phyloP scores from a whole-genome alignment of 139 green algal species.

The Spirogloea muscicola region DNA sequence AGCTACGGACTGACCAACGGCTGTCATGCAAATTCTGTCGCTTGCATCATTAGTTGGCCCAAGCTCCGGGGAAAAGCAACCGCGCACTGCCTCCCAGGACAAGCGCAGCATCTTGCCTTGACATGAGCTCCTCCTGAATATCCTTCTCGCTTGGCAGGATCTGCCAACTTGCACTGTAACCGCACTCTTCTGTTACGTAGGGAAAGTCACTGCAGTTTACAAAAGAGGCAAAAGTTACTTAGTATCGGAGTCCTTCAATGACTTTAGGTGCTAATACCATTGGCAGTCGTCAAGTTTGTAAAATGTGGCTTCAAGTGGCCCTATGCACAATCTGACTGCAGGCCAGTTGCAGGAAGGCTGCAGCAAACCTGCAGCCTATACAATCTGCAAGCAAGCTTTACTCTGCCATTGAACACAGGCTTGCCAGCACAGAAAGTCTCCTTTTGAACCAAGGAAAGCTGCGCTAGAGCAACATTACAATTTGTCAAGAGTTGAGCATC shows the following conservation, averaged over 20 bases:
- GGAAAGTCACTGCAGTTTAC: constrained; percentile 55
- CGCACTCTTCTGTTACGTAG: constrained; percentile 55
- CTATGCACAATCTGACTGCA: too few relatives aligned
- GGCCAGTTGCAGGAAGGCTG: too few relatives aligned
- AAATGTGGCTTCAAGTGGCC: background rate
- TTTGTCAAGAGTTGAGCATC: background rate
- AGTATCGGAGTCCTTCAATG: too few relatives aligned
- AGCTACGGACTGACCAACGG: too few relatives aligned
- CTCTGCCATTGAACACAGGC: background rate
- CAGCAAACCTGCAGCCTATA: background rate
- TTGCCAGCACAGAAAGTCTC: background rate
- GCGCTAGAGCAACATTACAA: background rate
- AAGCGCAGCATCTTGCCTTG: background rate
- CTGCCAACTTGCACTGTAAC: constrained; percentile 29
- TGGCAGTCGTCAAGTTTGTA: background rate
- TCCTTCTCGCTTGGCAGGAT: background rate
- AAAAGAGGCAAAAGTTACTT: background rate
- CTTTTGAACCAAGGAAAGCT: background rate
- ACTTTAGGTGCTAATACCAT: too few relatives aligned
- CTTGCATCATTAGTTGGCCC: too few relatives aligned
- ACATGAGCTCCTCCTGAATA: background rate
- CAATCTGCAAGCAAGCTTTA: background rate
- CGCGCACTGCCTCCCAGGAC: constrained; percentile 9
- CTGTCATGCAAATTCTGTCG: too few relatives aligned
- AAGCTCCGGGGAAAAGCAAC: constrained; percentile 14